A percentile compares a stretch with the other conserved stretches of the same genome.
Conservation (phyloP, 148 eudicot genomes). For the Diospyros kaki region DNA sequence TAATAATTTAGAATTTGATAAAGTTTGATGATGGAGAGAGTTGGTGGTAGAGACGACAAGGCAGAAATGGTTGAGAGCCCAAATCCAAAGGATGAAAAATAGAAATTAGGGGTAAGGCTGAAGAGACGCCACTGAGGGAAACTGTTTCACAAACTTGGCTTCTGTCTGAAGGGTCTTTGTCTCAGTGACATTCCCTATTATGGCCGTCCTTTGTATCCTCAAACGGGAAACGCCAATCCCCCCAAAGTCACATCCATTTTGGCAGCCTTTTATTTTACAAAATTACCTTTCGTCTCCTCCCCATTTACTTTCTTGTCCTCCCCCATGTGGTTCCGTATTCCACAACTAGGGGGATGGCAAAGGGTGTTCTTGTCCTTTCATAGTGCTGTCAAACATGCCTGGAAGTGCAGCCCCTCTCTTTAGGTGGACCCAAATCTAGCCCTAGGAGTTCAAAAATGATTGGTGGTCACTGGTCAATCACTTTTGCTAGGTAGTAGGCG, state of each 20-base stretch:
- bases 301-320: neutral
- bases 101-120: neutral
- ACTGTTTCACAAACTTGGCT: slow-evolving; percentile 11
- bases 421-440: too few species aligned
- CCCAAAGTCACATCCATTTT: neutral
- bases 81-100: neutral
- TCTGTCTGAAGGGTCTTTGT: slow-evolving; percentile 7
- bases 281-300: neutral
- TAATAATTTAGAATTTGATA: too few species aligned
- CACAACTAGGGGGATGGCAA: neutral
- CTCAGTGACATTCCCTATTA: slow-evolving; percentile 3
- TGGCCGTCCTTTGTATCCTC: neutral
- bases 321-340: neutral
- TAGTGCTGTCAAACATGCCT: too few species aligned
- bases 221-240: neutral
- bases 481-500: too few species aligned
- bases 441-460: too few species aligned
- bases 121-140: neutral
- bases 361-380: too few species aligned
- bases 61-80: neutral
- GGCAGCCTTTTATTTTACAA: neutral
- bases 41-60: neutral
- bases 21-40: neutral
- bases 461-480: too few species aligned
- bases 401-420: too few species aligned